Evolutionary conservation across 2,329 filamentous ascomycete genomes (phyloP).

Genomic region (Dactylellina leptospora): DNA sequence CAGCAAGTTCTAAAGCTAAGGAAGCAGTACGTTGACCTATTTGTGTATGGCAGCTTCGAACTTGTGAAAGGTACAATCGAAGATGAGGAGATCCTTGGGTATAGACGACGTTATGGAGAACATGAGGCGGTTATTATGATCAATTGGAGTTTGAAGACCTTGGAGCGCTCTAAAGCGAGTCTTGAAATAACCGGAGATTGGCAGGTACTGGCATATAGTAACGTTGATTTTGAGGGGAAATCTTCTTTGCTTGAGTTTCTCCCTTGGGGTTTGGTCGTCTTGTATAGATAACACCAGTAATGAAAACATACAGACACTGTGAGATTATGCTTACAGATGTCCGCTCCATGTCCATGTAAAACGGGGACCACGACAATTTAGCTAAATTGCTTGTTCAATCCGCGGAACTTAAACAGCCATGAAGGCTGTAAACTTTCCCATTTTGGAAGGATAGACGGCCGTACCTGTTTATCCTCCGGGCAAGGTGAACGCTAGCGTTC

Average conservation of each 20-base stretch:
- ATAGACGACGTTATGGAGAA: conserved; percentile 61
- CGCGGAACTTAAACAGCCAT: too few species aligned
- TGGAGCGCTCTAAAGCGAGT: conserved; percentile 4
- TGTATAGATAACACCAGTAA: conserved; percentile 10
- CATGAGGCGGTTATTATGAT: conserved; percentile 58
- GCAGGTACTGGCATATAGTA: conserved; percentile 1
- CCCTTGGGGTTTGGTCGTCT: conserved; percentile 18
- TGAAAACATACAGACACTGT: too few species aligned
- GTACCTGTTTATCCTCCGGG: too few species aligned
- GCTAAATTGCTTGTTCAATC: too few species aligned
- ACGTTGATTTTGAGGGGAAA: neutral
- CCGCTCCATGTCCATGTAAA: too few species aligned
- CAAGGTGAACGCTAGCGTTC: too few species aligned
- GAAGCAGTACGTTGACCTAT: conserved; percentile 70
- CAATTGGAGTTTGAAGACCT: conserved; percentile 55
- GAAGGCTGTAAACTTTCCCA: too few species aligned
- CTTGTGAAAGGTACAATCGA: conserved; percentile 64
- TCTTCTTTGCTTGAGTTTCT: neutral
- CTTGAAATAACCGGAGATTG: conserved; percentile 6
- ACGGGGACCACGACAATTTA: too few species aligned
- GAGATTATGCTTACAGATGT: too few species aligned
- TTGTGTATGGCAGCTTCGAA: conserved; percentile 74
- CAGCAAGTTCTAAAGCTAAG: conserved; percentile 68
- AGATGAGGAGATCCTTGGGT: conserved; percentile 67
- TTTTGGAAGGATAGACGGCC: too few species aligned